phyloP scores from a whole-genome alignment of 2,329 filamentous ascomycete species.

The Volutella citrinella region DNA sequence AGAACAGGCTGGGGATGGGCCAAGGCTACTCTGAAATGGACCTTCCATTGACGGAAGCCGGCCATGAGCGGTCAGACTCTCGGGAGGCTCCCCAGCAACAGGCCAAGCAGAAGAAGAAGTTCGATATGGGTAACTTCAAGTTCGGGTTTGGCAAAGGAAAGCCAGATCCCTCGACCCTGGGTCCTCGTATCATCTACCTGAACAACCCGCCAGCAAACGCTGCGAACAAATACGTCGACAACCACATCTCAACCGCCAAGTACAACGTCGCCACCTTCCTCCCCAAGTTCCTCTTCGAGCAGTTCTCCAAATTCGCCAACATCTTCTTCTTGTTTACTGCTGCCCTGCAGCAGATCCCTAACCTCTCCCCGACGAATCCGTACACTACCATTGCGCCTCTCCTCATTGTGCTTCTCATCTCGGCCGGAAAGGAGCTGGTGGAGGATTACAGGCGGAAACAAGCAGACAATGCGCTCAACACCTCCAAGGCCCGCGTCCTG shows the following conservation, averaged over 20 bases:
- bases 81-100: conserved; percentile 41
- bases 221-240: conserved; percentile 87
- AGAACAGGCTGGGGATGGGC: conserved; percentile 86
- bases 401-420: conserved; percentile 85
- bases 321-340: conserved; percentile 99
- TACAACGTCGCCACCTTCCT: conserved; percentile 93
- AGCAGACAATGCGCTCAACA: conserved; percentile 84
- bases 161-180: conserved; percentile 84
- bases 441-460: conserved; percentile 89
- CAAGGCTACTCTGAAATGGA: conserved; percentile 97
- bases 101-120: conserved; percentile 41
- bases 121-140: conserved; percentile 77
- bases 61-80: conserved; percentile 38
- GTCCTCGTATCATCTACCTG: conserved; percentile 87
- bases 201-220: conserved; percentile 95
- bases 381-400: conserved; percentile 98
- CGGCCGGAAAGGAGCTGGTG: conserved; percentile 88
- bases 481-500: conserved; percentile 78
- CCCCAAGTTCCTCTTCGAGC: conserved; percentile 95
- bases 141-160: conserved; percentile 86
- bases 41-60: conserved; percentile 80
- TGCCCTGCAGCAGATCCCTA: conserved; percentile 88
- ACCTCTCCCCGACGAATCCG: conserved; percentile 88
- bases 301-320: conserved; percentile 99
- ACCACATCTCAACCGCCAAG: conserved; percentile 96